Evolutionary conservation across 2,329 filamentous ascomycete genomes (phyloP), one percentile per base, ranked within the genome.

Genomic region (Aspergillus intermedius): DNA sequence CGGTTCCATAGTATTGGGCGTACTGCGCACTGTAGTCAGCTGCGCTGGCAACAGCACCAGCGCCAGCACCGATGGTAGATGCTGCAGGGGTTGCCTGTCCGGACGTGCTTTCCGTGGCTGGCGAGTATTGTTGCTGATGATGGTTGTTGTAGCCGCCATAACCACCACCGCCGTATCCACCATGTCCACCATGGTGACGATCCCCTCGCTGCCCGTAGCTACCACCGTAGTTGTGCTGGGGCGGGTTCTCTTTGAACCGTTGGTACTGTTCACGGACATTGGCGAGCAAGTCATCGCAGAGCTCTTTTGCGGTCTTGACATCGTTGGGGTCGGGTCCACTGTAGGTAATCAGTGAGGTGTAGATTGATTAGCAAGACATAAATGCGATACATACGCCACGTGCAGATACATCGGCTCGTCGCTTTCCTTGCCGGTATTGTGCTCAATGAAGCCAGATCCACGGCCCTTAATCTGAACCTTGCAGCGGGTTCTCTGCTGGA

Each of bases 391-490:
- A 63, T 49, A 94, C 87, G 93, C 88, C 56, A 97, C 91, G 68
- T 97, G 91, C 42, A 98, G 78, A 64, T 90, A 97, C 90, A 98
- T 97, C 2, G 89, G 82, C 66, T 97, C 91, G 43, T 98, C 91
- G 56, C 89, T 95, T 71, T 98, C 93, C 39, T 77, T 81, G 55
- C 88, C 87, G n/a, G 90, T 94, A 28, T 86, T 82, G 42, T 86
- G 83, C 67, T 98, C 93, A 63, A 95, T 84, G 66, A 95, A 98
- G 12, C 93, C 93, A 46, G 91, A 97, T 35, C 91, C 91, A 54
- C 88, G 88, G 15, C 93, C 93, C 68, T 98, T 98, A 74, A 98
- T 98, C 69, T 98, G 93, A 22, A 98, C 93, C 59, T 91, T 88
- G 68, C 93, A 97, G 53, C 88, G 81, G 12, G 93, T 97, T 70